Base-by-base conservation (phyloP, 2,329 filamentous ascomycete species). In the Corniculantispora saksenae region DNA sequence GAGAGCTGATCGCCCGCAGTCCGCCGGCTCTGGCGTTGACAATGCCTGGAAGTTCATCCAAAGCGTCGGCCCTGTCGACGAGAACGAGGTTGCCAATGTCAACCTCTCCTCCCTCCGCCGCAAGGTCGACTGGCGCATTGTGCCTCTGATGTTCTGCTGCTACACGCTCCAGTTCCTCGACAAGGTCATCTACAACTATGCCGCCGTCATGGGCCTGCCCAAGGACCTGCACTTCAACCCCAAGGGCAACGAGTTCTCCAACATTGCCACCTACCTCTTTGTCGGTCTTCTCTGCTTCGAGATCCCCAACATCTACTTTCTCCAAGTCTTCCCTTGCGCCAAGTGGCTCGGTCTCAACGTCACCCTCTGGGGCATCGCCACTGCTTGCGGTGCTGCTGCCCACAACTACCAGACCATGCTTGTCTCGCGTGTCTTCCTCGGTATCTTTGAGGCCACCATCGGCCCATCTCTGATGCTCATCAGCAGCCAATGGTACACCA, bases 141-240 rank as follows among this genome's bases (percentile, higher is more conserved):
- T 89, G 40, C 86, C 86, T 0, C 78, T 89, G 61, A 87, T 89
- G 84, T 88, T 88, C 66, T 74, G 80, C 53, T 85, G 82, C 70
- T 89, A 89, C 70, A 83, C 83, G n/a, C 80, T 88, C 76, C 86
- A 89, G 70, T 88, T 88, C 69, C 77, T 89, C 53, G 87, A 89
- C 77, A 89, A 89, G 75, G 84, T 88, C 66, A 81, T 86, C 32
- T 80, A 89, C 53, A 89, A 89, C 70, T 90, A 90, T 71, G 86
- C 86, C 21, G 85, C 84, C 66, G 86, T 91, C 60, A 91, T 90
- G 88, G 86, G 87, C 3, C 72, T 91, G 9, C 78, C 75, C 25
- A 74, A 80, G 59, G 86, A 89, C 65, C 79, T 87, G 8, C 9
- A 9, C 27, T 57, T 78, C 32, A 32, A 10, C 32, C 5, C 32